Conservation (phyloP, 352 stramenopile genomes). For the Aphanomyces invadans region DNA sequence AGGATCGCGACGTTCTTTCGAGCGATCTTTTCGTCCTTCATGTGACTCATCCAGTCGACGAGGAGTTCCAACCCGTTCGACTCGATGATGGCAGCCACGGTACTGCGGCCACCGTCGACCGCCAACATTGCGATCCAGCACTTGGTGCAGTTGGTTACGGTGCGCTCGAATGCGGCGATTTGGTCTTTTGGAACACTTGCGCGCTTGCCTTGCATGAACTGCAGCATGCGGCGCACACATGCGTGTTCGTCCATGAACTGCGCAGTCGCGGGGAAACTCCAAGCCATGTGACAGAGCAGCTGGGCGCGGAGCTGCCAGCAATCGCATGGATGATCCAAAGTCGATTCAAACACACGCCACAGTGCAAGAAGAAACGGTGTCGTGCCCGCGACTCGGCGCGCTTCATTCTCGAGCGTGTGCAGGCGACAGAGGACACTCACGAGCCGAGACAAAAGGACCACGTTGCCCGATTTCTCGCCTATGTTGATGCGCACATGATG, state of each 20-base stretch:
- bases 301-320: constrained; percentile 55
- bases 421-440: constrained; percentile 54
- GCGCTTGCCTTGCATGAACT: constrained; percentile 30
- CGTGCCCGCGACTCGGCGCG: not conserved
- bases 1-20: constrained; percentile 75
- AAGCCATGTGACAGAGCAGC: constrained; percentile 67
- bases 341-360: constrained; percentile 14
- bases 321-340: not conserved
- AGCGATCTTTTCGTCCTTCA: constrained; percentile 30
- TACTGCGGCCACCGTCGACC: constrained; percentile 24
- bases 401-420: constrained; percentile 27
- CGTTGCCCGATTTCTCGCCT: too few relatives aligned
- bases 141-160: constrained; percentile 61
- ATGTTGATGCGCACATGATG: too few relatives aligned
- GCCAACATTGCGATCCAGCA: constrained; percentile 47
- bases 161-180: constrained; percentile 33
- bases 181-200: constrained; percentile 30
- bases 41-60: constrained; percentile 13
- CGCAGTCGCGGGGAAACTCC: constrained; percentile 27
- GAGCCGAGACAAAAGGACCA: constrained; percentile 35
- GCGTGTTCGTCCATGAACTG: constrained; percentile 25
- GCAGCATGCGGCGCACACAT: constrained; percentile 35
- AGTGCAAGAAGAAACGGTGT: not conserved
- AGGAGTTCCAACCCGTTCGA: constrained; percentile 3
- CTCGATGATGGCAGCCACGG: not conserved